Conservation (phyloP, 1,139 yeast genomes). For the Eremothecium sinecaudum region DNA sequence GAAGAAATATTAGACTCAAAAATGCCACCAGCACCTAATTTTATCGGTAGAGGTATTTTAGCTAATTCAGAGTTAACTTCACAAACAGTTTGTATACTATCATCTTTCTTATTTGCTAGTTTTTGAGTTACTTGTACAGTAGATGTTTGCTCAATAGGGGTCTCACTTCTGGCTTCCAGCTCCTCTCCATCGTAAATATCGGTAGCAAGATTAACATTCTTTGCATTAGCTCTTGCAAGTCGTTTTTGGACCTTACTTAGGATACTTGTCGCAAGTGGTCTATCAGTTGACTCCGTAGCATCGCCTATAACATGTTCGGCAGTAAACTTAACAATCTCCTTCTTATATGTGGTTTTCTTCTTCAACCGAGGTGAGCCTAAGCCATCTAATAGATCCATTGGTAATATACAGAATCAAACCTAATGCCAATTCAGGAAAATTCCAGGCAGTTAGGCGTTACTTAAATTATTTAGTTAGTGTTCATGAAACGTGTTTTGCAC, state of each 20-base stretch:
- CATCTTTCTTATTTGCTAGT: no score
- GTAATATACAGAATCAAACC: no score
- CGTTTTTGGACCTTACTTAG: neutral
- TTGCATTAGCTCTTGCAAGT: neutral
- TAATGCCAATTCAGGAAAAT: no score
- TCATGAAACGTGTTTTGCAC: no score
- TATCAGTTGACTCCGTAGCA: neutral
- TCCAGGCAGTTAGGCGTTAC: no score
- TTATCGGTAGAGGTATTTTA: neutral
- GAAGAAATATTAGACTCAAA: neutral
- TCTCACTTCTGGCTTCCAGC: slow-evolving; percentile 5
- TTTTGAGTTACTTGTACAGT: no score
- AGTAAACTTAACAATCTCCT: slow-evolving; percentile 7
- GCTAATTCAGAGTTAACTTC: neutral
- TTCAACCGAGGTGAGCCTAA: slow-evolving; percentile 11
- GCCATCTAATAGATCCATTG: slow-evolving; percentile 22
- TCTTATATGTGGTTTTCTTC: slow-evolving; percentile 24
- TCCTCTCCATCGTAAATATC: slow-evolving; percentile 13
- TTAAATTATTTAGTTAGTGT: no score
- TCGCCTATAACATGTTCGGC: slow-evolving; percentile 6
- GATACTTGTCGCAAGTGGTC: neutral
- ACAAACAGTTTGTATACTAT: no score
- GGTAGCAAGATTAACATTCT: slow-evolving; percentile 7
- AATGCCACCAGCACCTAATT: neutral
- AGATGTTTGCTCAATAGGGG: neutral